Evolutionary conservation across 306 rosid genomes (phyloP).

Genomic region (Cyamopsis tetragonoloba): DNA sequence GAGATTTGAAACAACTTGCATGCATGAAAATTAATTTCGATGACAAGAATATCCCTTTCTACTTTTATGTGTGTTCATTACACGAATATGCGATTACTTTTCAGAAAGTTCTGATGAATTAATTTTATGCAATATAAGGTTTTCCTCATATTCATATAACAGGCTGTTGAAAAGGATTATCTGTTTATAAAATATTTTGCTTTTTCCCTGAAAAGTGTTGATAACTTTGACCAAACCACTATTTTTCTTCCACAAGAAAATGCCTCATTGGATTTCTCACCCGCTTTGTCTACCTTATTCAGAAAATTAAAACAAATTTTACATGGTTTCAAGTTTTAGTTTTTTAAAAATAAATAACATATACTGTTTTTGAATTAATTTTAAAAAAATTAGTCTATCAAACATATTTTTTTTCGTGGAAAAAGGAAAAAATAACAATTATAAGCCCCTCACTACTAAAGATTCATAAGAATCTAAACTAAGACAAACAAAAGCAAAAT

Average conservation of each 20-base stretch:
- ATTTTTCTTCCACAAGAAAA: neutral
- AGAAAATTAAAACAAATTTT: no score
- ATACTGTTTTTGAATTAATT: no score
- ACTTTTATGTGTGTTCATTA: neutral
- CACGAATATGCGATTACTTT: constrained; percentile 27
- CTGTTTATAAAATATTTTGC: neutral
- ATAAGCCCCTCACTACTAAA: no score
- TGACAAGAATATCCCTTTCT: constrained; percentile 1
- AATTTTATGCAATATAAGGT: constrained; percentile 4
- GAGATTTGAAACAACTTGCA: neutral
- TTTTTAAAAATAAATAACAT: no score
- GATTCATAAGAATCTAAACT: no score
- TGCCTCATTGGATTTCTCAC: neutral
- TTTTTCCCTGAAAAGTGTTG: neutral
- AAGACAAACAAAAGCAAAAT: no score
- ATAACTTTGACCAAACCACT: constrained; percentile 16
- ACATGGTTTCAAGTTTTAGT: no score
- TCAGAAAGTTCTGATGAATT: constrained; percentile 19
- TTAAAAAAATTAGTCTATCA: no score
- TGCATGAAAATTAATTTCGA: neutral
- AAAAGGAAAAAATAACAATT: no score
- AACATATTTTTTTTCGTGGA: no score
- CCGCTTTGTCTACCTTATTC: neutral
- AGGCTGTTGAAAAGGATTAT: constrained; percentile 12
- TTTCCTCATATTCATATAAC: neutral